phyloP scores from a whole-genome alignment of 2,329 filamentous ascomycete species.

The Diplodia intermedia region DNA sequence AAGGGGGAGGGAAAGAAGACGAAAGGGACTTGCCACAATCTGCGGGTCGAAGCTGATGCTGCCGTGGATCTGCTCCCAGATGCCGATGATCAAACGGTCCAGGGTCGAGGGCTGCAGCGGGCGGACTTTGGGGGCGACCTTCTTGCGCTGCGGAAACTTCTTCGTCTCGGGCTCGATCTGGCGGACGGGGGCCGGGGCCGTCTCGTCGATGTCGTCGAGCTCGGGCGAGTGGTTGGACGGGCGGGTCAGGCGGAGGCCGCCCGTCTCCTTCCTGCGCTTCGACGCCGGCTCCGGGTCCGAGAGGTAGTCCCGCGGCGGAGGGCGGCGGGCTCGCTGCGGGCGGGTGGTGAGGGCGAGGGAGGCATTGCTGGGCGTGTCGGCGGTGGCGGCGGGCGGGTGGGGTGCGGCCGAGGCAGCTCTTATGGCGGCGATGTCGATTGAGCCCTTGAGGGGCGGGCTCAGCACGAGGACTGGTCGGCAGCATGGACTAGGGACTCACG shows the following conservation, averaged over 20 bases:
- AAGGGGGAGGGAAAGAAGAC: not conserved
- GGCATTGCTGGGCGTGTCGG: not conserved
- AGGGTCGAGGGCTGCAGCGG: conserved; percentile 56
- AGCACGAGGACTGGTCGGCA: not conserved
- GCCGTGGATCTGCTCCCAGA: conserved; percentile 58
- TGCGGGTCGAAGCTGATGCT: conserved; percentile 52
- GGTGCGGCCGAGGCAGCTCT: conserved; percentile 18
- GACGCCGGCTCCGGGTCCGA: conserved; percentile 19
- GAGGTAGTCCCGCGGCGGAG: conserved; percentile 11
- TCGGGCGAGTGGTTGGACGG: not conserved
- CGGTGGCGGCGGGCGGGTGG: conserved; percentile 6
- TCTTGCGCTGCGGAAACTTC: conserved; percentile 45
- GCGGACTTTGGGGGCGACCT: conserved; percentile 46
- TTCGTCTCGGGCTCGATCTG: conserved; percentile 44
- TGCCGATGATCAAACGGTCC: conserved; percentile 58
- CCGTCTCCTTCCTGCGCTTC: conserved; percentile 28
- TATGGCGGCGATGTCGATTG: conserved; percentile 22
- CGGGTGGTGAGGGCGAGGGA: not conserved
- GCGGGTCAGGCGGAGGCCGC: conserved; percentile 16
- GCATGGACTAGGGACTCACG: not conserved
- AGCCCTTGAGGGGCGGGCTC: conserved; percentile 9
- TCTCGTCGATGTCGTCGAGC: not conserved
- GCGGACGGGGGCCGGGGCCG: conserved; percentile 29
- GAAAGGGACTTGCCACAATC: conserved; percentile 37
- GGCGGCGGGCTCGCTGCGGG: conserved; percentile 19